A percentile compares a stretch with the other conserved stretches of the same genome.
phyloP scores from a whole-genome alignment of 2,329 filamentous ascomycete species.

The Zymoseptoria pseudotritici region DNA sequence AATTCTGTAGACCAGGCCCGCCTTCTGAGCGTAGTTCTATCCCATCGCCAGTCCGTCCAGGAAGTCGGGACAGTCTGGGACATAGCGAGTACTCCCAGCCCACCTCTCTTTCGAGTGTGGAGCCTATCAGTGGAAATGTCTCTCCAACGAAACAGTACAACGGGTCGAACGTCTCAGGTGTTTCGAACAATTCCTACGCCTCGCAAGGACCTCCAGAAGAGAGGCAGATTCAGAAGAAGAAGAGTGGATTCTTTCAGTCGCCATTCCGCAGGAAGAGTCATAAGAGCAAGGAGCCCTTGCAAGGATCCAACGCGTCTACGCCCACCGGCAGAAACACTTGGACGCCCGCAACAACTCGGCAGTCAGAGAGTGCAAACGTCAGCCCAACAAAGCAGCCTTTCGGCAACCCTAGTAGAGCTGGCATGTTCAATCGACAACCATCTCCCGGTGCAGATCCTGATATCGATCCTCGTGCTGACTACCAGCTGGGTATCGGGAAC shows the following conservation, averaged over 20 bases:
- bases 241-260: slow-evolving; percentile 86
- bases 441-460: slow-evolving; percentile 50
- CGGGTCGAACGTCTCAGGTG: slow-evolving; percentile 26
- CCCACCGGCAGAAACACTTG: slow-evolving; percentile 45
- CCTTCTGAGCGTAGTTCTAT: slow-evolving; percentile 63
- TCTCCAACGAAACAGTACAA: slow-evolving; percentile 62
- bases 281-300: slow-evolving; percentile 63
- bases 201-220: slow-evolving; percentile 47
- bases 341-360: slow-evolving; percentile 37
- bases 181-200: slow-evolving; percentile 22
- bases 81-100: slow-evolving; percentile 80
- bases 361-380: slow-evolving; percentile 33
- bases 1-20: slow-evolving; percentile 77
- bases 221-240: slow-evolving; percentile 60
- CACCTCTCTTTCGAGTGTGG: slow-evolving; percentile 80
- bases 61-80: slow-evolving; percentile 70
- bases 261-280: slow-evolving; percentile 84
- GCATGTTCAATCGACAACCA: slow-evolving; percentile 28
- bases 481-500: slow-evolving; percentile 88
- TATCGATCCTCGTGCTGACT: slow-evolving; percentile 83
- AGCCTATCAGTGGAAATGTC: slow-evolving; percentile 63
- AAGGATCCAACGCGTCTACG: slow-evolving; percentile 31
- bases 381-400: slow-evolving; percentile 37
- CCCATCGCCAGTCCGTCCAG: slow-evolving; percentile 63
- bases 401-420: slow-evolving; percentile 20